These are phyloP conservation scores for Penicillium nordicum DNA, from an alignment of 2,329 filamentous ascomycete species.

Conservation along the genomic window DNA sequence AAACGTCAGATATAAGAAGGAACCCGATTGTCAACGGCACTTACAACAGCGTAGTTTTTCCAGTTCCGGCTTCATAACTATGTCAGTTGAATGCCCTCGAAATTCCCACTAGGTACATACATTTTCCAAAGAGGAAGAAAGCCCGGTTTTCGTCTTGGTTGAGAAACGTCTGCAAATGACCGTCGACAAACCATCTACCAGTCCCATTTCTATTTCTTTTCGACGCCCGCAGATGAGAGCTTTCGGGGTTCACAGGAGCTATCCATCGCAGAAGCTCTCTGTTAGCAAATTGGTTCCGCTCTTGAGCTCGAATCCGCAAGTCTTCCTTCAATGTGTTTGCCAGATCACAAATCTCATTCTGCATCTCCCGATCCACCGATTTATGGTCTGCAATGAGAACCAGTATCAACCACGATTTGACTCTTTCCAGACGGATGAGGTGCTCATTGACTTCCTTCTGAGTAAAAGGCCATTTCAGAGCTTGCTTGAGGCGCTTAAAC, in stretches of 20 bases:
- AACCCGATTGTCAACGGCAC: neutral
- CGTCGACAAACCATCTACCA: constrained; percentile 19
- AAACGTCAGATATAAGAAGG: neutral
- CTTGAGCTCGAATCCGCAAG: constrained; percentile 12
- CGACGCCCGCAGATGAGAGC: constrained; percentile 16
- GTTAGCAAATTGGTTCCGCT: constrained; percentile 12
- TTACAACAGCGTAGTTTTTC: constrained; percentile 22
- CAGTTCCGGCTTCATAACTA: constrained; percentile 14
- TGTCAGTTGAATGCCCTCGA: neutral
- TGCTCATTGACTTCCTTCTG: constrained; percentile 15
- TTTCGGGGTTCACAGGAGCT: constrained; percentile 17
- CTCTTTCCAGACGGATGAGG: constrained; percentile 15
- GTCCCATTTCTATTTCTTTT: constrained; percentile 7
- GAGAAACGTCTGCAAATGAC: constrained; percentile 13
- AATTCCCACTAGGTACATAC: constrained; percentile 3
- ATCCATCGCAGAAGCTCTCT: constrained; percentile 16
- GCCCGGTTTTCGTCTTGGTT: neutral
- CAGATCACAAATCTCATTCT: constrained; percentile 14
- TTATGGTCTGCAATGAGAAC: constrained; percentile 20
- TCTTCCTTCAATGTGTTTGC: constrained; percentile 15
- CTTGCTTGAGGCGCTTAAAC: constrained; percentile 17
- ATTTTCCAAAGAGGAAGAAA: constrained; percentile 20
- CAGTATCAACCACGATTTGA: constrained; percentile 23
- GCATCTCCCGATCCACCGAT: constrained; percentile 12
- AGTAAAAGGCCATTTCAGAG: constrained; percentile 20